Conservation (phyloP, 768 basidiomycete genomes). For the Serendipita vermifera region DNA sequence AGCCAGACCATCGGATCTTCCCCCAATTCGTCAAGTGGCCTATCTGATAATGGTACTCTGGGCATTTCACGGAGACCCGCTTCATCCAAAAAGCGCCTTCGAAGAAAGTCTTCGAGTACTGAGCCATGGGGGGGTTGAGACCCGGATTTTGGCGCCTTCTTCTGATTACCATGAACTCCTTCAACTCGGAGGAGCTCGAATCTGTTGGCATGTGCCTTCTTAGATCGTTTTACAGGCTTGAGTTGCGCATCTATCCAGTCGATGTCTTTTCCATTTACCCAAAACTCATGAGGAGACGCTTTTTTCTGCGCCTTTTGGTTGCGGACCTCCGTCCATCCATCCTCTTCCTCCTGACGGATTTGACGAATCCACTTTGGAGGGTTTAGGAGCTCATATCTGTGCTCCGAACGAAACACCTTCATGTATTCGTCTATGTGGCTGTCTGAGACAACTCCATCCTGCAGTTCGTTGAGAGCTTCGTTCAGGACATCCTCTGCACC, state of each 20-base stretch:
- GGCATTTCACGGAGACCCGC: slow-evolving; percentile 30
- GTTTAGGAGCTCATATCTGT: slow-evolving; percentile 28
- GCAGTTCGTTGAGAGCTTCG: slow-evolving; percentile 32
- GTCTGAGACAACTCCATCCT: slow-evolving; percentile 25
- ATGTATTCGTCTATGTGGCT: slow-evolving; percentile 33
- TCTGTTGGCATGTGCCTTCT: too few relatives aligned
- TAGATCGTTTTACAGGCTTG: too few relatives aligned
- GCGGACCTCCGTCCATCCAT: not conserved
- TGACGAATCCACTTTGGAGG: slow-evolving; percentile 35
- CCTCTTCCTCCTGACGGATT: not conserved
- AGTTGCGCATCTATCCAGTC: slow-evolving; percentile 28
- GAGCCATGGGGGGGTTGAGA: not conserved
- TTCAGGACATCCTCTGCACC: slow-evolving; percentile 34
- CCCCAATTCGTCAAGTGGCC: slow-evolving; percentile 28
- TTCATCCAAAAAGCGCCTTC: too few relatives aligned
- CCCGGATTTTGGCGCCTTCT: too few relatives aligned
- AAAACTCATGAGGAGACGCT: slow-evolving; percentile 32
- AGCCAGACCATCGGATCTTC: slow-evolving; percentile 35
- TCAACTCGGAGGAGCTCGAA: too few relatives aligned
- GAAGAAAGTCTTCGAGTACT: too few relatives aligned
- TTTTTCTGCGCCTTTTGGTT: not conserved
- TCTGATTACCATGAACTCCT: too few relatives aligned
- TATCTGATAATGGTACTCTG: slow-evolving; percentile 24
- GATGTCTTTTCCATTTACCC: slow-evolving; percentile 34
- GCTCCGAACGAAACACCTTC: slow-evolving; percentile 34